A percentile compares a stretch with the other conserved stretches of the same genome.
phyloP scores from a whole-genome alignment of 768 basidiomycete genomes.

The Udeniomyces megalosporus region DNA sequence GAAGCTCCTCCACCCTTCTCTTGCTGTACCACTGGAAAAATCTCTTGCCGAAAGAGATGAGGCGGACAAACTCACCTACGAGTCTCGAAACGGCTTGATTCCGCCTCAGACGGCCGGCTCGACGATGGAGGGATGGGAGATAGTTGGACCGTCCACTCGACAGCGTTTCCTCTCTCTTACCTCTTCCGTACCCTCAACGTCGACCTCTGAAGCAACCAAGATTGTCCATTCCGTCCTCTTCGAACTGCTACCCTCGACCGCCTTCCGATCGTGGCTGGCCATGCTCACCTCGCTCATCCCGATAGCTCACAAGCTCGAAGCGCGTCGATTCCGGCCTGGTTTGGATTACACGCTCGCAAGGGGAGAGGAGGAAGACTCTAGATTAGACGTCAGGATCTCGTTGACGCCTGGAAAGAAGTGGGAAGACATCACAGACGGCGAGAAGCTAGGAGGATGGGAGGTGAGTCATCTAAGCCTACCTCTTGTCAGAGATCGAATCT shows the following conservation, averaged over 20 bases:
- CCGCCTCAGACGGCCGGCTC: slow-evolving; percentile 34
- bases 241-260: slow-evolving; percentile 17
- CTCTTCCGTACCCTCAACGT: neutral
- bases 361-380: slow-evolving; percentile 40
- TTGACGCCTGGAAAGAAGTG: slow-evolving; percentile 47
- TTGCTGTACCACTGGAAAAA: slow-evolving; percentile 51
- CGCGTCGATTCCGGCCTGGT: slow-evolving; percentile 75
- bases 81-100: neutral
- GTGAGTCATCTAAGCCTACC: slow-evolving; percentile 32
- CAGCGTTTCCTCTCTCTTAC: slow-evolving; percentile 67
- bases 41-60: slow-evolving; percentile 49
- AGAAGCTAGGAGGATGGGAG: slow-evolving; percentile 87
- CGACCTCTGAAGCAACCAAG: neutral
- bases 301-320: slow-evolving; percentile 54
- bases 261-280: slow-evolving; percentile 44
- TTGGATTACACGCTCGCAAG: slow-evolving; percentile 86
- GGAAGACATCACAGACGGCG: slow-evolving; percentile 28
- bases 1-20: slow-evolving; percentile 55
- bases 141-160: slow-evolving; percentile 83
- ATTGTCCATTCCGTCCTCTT: neutral
- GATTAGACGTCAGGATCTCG: slow-evolving; percentile 72
- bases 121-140: slow-evolving; percentile 40
- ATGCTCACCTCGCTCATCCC: slow-evolving; percentile 57
- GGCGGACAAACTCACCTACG: slow-evolving; percentile 37
- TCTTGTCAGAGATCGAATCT: neutral